phyloP scores from a whole-genome alignment of 306 rosid genomes.

The Crotalaria pallida region DNA sequence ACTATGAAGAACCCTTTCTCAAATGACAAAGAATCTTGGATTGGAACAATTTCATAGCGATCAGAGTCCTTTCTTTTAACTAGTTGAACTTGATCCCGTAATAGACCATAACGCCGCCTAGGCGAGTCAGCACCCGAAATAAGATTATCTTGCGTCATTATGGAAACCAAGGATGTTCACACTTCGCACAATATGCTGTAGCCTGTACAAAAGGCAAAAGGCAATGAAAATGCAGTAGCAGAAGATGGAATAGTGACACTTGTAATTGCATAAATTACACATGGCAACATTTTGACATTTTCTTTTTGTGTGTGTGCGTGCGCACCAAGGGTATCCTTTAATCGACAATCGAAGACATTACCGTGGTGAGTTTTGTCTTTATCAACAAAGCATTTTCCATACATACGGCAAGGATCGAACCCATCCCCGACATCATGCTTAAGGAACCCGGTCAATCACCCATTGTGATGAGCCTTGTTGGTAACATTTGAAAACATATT shows the following conservation, averaged over 20 bases:
- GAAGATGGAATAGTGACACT: background rate
- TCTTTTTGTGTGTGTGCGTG: too few relatives aligned
- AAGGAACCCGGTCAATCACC: too few relatives aligned
- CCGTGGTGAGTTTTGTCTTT: too few relatives aligned
- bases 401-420: too few relatives aligned
- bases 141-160: slow-evolving; percentile 67
- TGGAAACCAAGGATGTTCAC: slow-evolving; percentile 18
- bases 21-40: slow-evolving; percentile 73
- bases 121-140: slow-evolving; percentile 63
- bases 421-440: too few relatives aligned
- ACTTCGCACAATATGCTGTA: slow-evolving; percentile 23
- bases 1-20: slow-evolving; percentile 98
- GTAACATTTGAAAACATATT: slow-evolving; percentile 16
- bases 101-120: slow-evolving; percentile 58
- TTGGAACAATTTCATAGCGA: slow-evolving; percentile 76
- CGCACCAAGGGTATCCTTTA: too few relatives aligned
- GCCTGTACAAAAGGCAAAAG: slow-evolving; percentile 10
- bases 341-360: too few relatives aligned
- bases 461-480: too few relatives aligned
- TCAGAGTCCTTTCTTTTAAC: slow-evolving; percentile 69
- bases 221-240: slow-evolving; percentile 12
- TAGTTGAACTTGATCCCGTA: slow-evolving; percentile 83
- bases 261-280: background rate
- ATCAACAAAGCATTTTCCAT: too few relatives aligned
- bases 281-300: slow-evolving; percentile 7